Evolutionary conservation across 75 land plant genomes (phyloP), one percentile per base, ranked within the genome.

Genomic region (Ceratopteris richardii): DNA sequence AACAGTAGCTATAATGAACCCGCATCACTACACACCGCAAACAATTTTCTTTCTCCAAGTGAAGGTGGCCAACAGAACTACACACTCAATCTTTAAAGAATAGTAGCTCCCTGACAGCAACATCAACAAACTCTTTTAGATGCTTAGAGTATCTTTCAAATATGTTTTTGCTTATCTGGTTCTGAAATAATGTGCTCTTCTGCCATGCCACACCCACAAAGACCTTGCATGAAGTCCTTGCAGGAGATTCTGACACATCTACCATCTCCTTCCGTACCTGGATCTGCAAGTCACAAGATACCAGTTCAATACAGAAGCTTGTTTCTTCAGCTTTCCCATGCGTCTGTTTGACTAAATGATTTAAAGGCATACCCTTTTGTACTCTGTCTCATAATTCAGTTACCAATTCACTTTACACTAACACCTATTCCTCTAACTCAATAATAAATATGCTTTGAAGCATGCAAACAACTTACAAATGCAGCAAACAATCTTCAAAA

Each of bases 121-220:
- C 25, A 31, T 63, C 55, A 18, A 64, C 43, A 29, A 55, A 31
- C 25, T 75, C 73, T 9, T 58, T 60, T 17, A 75, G 51, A 41
- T 63, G 62, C 44, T 69, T 69, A 11, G 78, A 64, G 63, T 58
- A 73, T 42, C 66, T 53, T 14, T 71, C 60, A 21, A 46, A 44
- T 0, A 72, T 58, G 29, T 76, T 76, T 29, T 56, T 71, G 40
- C 71, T 76, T 30, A 76, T 76, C 51, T 59, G 59, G 31, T 43
- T 60, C 44, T 71, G 66, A 28, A 71, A 64, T 16, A 48, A 20
- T 1, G 78, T 71, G 29, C 74, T 68, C 40, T 76, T 76, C 29
- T 76, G 78, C 78, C 78, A 76, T 1, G 76, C 68, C 44, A 71
- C 56, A 27, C 75, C 78, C 31, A 71, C 40, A 29, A 31, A 65